phyloP scores from a whole-genome alignment of 1,139 yeast species.

The Maudiozyma humilis region DNA sequence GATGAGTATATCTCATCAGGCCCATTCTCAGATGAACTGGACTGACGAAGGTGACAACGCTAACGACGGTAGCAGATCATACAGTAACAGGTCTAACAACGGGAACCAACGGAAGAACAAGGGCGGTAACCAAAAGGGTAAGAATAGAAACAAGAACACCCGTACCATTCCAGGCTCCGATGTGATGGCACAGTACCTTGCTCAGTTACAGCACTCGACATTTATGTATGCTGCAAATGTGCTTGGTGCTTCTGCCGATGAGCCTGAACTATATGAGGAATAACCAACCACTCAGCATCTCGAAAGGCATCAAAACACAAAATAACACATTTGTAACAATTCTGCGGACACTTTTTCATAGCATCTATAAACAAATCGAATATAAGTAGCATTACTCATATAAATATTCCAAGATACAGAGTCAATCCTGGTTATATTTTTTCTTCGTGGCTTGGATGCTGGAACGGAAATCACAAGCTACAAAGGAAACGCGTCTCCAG shows the following conservation, averaged over 20 bases:
- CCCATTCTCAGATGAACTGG: neutral
- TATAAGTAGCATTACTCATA: slow-evolving; percentile 5
- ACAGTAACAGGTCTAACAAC: neutral
- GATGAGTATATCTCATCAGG: neutral
- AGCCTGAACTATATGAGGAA: slow-evolving; percentile 18
- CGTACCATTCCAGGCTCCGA: slow-evolving; percentile 52
- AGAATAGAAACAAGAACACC: slow-evolving; percentile 9
- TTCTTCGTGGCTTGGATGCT: no score
- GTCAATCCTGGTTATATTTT: no score
- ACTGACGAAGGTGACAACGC: neutral
- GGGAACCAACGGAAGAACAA: neutral
- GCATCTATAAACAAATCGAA: slow-evolving; percentile 3
- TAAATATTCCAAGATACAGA: slow-evolving; percentile 2
- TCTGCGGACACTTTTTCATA: slow-evolving; percentile 4
- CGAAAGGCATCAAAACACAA: no score
- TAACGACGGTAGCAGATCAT: neutral
- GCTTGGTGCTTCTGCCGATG: slow-evolving; percentile 34
- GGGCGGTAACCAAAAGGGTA: slow-evolving; percentile 7
- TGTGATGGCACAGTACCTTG: slow-evolving; percentile 70
- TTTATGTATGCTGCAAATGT: slow-evolving; percentile 50
- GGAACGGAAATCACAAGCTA: no score
- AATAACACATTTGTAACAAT: neutral
- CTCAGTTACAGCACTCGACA: slow-evolving; percentile 58
- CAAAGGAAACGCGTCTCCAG: neutral
- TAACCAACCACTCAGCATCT: neutral